Percentiles rank a stretch among this genome's conserved stretches.
Conservation (phyloP, 441 rosid species). For the Macaranga tanarius region DNA sequence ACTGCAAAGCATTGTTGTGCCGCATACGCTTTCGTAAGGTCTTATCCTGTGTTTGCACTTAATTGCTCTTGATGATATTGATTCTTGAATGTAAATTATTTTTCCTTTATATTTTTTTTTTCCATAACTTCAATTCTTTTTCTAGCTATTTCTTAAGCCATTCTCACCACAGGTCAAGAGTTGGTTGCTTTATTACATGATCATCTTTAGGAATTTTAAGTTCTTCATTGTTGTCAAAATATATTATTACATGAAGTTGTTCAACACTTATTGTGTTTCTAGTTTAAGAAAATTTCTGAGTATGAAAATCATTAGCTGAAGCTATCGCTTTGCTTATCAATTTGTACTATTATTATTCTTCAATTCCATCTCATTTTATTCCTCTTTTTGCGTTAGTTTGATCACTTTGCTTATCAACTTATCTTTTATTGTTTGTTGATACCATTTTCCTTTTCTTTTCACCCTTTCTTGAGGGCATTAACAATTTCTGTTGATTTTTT, state of each 20-base stretch:
- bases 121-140: not conserved
- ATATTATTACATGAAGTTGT: not conserved
- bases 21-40: conserved; percentile 99
- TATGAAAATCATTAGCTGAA: not conserved
- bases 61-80: conserved; percentile 25
- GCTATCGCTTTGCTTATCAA: conserved; percentile 9
- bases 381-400: not conserved
- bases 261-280: not conserved
- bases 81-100: conserved; percentile 24
- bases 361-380: not conserved
- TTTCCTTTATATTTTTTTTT: conserved; percentile 5
- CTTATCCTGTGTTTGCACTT: conserved; percentile 60
- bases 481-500: not conserved
- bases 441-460: not conserved
- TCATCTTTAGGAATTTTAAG: conserved; percentile 5
- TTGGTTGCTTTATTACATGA: not conserved
- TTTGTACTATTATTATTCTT: not conserved
- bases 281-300: not conserved
- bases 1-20: conserved; percentile 86
- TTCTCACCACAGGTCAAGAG: not conserved
- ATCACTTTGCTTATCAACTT: not conserved
- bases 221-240: not conserved
- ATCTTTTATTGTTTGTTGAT: not conserved
- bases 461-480: not conserved
- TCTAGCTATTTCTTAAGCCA: conserved; percentile 5